Evolutionary conservation across 495 filamentous ascomycete genomes (phyloP).

Genomic region (Annulohypoxylon moriforme): DNA sequence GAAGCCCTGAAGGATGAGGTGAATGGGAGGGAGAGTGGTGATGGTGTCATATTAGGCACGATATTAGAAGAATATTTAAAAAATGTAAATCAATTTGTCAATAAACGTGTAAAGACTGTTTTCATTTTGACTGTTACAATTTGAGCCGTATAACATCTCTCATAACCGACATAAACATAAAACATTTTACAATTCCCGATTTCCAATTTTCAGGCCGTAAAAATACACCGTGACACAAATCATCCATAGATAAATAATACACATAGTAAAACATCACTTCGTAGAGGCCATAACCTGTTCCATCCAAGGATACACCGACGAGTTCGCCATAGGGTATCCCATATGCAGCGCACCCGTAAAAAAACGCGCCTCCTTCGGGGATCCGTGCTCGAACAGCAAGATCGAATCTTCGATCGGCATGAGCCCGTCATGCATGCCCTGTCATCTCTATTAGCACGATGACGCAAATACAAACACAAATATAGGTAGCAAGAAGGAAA

Average conservation of each 20-base stretch:
- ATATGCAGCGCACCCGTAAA: conserved; percentile 71
- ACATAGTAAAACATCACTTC: conserved; percentile 32
- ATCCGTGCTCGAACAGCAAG: conserved; percentile 73
- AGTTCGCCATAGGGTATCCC: conserved; percentile 70
- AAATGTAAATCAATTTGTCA: background rate
- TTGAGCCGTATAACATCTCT: background rate
- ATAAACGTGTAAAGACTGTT: background rate
- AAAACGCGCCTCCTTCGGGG: conserved; percentile 78
- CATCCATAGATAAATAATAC: background rate
- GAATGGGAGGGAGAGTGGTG: background rate
- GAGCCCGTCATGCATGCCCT: conserved; percentile 76
- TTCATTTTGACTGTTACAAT: background rate
- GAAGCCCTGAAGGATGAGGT: conserved; percentile 30
- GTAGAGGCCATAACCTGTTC: conserved; percentile 59
- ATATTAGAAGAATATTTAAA: background rate
- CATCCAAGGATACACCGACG: conserved; percentile 66
- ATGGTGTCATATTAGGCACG: background rate
- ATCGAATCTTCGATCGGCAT: conserved; percentile 84
- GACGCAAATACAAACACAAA: conserved; percentile 11
- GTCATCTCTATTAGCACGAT: conserved; percentile 16
- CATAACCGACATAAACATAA: conserved; percentile 3
- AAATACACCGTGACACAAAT: background rate
- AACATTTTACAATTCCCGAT: background rate
- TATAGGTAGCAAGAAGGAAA: background rate
- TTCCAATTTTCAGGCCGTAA: background rate